These are phyloP conservation scores for Microcos paniculata DNA, from an alignment of 345 rosid species.

Conservation along the genomic window DNA sequence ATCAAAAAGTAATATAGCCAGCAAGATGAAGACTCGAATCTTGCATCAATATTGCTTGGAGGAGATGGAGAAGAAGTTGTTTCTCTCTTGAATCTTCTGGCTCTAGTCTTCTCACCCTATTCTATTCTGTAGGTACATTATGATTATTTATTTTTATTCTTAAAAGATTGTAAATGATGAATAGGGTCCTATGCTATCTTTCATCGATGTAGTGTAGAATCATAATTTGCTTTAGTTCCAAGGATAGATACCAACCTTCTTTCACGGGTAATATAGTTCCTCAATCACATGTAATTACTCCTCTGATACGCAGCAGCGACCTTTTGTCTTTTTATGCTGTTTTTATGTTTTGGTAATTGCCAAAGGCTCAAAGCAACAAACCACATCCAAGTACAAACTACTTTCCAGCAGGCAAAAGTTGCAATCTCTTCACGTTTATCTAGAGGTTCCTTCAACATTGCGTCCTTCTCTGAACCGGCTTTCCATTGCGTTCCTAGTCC, in stretches of 20 bases:
- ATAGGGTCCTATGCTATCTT: background rate
- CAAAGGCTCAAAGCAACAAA: background rate
- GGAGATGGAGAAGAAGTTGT: slow-evolving; percentile 10
- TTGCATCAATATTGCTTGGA: slow-evolving; percentile 16
- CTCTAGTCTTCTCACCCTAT: background rate
- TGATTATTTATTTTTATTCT: background rate
- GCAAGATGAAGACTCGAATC: slow-evolving; percentile 9
- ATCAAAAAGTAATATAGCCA: background rate
- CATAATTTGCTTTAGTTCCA: slow-evolving; percentile 1
- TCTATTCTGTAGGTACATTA: slow-evolving; percentile 14
- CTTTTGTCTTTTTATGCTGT: slow-evolving; percentile 18
- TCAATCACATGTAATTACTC: slow-evolving; percentile 33
- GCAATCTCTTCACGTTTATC: slow-evolving; percentile 12
- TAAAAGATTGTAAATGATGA: background rate
- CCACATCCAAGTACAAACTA: slow-evolving; percentile 15
- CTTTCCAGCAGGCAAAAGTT: slow-evolving; percentile 30
- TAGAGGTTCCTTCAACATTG: slow-evolving; percentile 15
- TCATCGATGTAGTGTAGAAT: background rate
- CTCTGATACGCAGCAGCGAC: slow-evolving; percentile 15
- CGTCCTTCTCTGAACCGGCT: slow-evolving; percentile 1
- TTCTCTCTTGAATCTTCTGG: slow-evolving; percentile 21
- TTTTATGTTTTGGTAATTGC: slow-evolving; percentile 1
- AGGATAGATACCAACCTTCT: slow-evolving; percentile 36
- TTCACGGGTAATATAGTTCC: slow-evolving; percentile 33
- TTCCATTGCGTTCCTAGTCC: slow-evolving; percentile 18